These are phyloP conservation scores for Coprinopsis marcescibilis DNA, from an alignment of 768 basidiomycete species.

Conservation along the genomic window DNA sequence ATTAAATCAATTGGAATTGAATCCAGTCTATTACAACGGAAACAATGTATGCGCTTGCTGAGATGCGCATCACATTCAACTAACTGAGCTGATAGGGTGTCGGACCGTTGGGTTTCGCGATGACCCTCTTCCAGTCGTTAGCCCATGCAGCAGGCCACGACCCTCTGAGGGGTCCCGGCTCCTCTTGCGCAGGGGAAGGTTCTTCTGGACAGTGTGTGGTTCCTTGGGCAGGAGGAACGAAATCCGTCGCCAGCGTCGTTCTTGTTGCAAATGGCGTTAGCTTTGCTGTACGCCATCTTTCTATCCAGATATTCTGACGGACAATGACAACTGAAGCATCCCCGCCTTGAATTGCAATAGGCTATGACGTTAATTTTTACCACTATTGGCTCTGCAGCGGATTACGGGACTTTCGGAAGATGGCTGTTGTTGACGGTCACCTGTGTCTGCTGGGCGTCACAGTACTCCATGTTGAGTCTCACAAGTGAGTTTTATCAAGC, in stretches of 20 bases:
- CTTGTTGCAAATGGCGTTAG: conserved; percentile 70
- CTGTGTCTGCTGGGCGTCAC: conserved; percentile 72
- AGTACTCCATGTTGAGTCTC: conserved; percentile 71
- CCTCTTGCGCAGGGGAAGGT: conserved; percentile 50
- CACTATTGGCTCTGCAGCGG: conserved; percentile 68
- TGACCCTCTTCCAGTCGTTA: conserved; percentile 70
- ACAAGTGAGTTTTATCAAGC: conserved; percentile 42
- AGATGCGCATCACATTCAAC: background rate
- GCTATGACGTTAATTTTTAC: conserved; percentile 81
- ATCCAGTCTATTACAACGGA: conserved; percentile 73
- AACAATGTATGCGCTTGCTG: conserved; percentile 49
- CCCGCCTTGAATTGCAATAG: conserved; percentile 29
- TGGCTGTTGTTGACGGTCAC: conserved; percentile 74
- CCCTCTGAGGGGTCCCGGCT: conserved; percentile 62
- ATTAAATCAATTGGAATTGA: conserved; percentile 2
- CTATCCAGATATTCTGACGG: background rate
- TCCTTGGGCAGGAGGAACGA: conserved; percentile 70
- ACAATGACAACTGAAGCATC: background rate
- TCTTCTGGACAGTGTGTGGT: conserved; percentile 73
- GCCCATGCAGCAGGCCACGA: conserved; percentile 72
- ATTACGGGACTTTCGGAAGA: conserved; percentile 71
- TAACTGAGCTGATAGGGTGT: conserved; percentile 43
- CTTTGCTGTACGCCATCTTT: conserved; percentile 50
- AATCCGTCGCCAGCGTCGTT: conserved; percentile 71
- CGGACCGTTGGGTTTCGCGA: conserved; percentile 61